Conservation (phyloP, 306 rosid genomes). For the Medicago ruthenica region DNA sequence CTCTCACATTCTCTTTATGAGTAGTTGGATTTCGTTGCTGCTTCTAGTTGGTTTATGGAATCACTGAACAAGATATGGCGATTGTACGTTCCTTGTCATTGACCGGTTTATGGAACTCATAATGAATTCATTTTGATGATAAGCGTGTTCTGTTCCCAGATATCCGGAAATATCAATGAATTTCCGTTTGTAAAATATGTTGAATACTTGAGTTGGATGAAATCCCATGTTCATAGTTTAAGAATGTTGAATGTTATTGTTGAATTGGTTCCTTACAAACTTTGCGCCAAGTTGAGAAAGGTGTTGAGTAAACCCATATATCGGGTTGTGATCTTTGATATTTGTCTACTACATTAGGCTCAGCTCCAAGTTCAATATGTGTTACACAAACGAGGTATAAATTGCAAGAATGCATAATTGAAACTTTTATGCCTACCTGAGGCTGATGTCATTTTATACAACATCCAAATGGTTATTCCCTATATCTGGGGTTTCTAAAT, state of each 20-base stretch:
- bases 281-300: background rate
- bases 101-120: background rate
- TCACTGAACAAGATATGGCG: background rate
- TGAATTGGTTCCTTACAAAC: background rate
- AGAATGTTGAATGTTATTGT: background rate
- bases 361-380: background rate
- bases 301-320: background rate
- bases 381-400: background rate
- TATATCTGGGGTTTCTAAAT: background rate
- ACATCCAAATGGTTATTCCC: background rate
- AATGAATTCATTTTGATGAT: background rate
- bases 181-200: background rate
- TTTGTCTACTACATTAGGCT: background rate
- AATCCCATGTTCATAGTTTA: background rate
- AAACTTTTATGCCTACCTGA: background rate
- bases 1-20: background rate
- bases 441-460: background rate
- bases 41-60: background rate
- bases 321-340: background rate
- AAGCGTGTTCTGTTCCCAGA: background rate
- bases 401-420: background rate
- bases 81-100: background rate
- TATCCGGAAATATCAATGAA: background rate
- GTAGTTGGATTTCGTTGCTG: background rate
- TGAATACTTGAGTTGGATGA: background rate